Conservation (phyloP, 2,329 filamentous ascomycete genomes). For the Xylaria sp. region DNA sequence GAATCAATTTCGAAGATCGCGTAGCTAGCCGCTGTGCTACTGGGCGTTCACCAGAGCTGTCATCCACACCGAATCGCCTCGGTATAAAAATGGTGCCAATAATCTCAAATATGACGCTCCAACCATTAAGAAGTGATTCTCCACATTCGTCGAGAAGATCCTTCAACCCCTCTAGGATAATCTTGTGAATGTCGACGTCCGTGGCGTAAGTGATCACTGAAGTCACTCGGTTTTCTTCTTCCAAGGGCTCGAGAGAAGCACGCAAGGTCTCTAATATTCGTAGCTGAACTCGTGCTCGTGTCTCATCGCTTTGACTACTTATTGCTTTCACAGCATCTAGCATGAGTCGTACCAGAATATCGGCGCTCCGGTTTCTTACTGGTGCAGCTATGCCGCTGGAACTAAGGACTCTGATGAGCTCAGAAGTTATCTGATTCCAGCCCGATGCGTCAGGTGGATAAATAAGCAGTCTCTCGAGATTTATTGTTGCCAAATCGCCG, state of each 20-base stretch:
- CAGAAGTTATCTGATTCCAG: conserved; percentile 70
- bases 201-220: conserved; percentile 65
- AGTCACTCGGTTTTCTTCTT: conserved; percentile 56
- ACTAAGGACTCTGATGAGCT: conserved; percentile 59
- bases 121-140: conserved; percentile 80
- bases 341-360: conserved; percentile 65
- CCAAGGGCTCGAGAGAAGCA: conserved; percentile 64
- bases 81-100: conserved; percentile 79
- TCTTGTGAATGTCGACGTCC: conserved; percentile 80
- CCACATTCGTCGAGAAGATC: conserved; percentile 86
- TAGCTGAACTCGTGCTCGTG: conserved; percentile 69
- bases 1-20: conserved; percentile 75
- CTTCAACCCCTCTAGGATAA: conserved; percentile 79
- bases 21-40: conserved; percentile 52
- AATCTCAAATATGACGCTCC: conserved; percentile 84
- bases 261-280: conserved; percentile 72
- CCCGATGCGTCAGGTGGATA: conserved; percentile 72
- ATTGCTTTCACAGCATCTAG: conserved; percentile 64
- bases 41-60: conserved; percentile 38
- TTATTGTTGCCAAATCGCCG: conserved; percentile 74
- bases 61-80: conserved; percentile 41
- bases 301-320: conserved; percentile 55
- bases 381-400: conserved; percentile 54
- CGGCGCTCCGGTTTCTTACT: conserved; percentile 65
- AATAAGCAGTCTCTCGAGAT: conserved; percentile 74